Base-by-base conservation (phyloP, 768 basidiomycete genomes). In the Leccinellum albellum region DNA sequence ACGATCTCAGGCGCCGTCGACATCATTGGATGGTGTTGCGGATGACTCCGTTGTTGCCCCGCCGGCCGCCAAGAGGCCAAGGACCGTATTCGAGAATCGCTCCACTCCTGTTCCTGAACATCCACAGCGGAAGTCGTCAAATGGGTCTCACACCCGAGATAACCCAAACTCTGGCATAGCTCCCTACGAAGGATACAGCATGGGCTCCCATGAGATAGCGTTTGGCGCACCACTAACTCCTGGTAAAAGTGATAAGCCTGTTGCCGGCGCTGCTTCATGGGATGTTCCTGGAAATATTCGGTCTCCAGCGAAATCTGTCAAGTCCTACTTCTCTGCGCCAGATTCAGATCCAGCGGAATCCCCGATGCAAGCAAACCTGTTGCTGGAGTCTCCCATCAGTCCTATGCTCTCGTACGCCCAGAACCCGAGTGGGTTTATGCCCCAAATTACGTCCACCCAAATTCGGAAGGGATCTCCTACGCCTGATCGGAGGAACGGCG, bases 391-490 rank as follows among this genome's bases (percentile, higher is more conserved):
- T 0, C 75, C 75, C 6, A 67, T 72, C 47, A 65, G 64, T 35
- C 66, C 63, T 5, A 72, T 70, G 65, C 64, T 72, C 10, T 69
- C 66, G 29, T 74, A 80, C 50, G 61, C 73, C 6, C 76, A 71
- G 64, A 68, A 74, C 55, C 56, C 67, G 20, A 66, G 63, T 33
- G 61, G 61, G 12, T 78, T 80, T 56, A 70, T 66, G 6, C 78
- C 77, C 3, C 70, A 61, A 58, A 63, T 71, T 50, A 66, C 70
- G 29, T 77, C 76, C 3, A 75, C 78, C 9, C 76, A 75, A 64
- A 57, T 44, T 29, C 58, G 60, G n/a, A 64, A 61, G 47, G 57
- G 48, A 17, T 53, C 61, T 15, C 56, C 57, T 35, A 56, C 54
- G 23, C 42, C 53, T 50, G 57, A 46, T 48, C 63, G 42, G 57